A percentile compares a stretch with the other conserved stretches of the same genome.
Evolutionary conservation across 148 eudicot species (phyloP).

Genomic region (Diospyros lotus): DNA sequence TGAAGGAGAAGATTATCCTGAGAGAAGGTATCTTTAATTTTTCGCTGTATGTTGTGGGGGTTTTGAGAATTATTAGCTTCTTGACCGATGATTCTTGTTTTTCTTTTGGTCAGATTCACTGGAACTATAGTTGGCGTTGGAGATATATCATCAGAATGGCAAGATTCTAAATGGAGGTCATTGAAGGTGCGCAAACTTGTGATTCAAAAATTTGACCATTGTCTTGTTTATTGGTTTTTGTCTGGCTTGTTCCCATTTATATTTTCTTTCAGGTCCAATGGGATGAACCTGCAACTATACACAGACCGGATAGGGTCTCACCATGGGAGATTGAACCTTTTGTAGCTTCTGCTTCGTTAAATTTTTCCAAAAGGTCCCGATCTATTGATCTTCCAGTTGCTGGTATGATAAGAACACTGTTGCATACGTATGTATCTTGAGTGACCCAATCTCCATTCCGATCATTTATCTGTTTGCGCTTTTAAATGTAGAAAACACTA

Average conservation of each 20-base stretch:
- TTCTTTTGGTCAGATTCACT: slow-evolving; percentile 43
- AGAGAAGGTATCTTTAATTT: slow-evolving; percentile 52
- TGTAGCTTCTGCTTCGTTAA: slow-evolving; percentile 40
- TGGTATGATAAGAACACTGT: slow-evolving; percentile 29
- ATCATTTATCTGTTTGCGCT: slow-evolving; percentile 2
- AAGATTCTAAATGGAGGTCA: slow-evolving; percentile 73
- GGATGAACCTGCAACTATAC: slow-evolving; percentile 75
- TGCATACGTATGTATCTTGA: not conserved
- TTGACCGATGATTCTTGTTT: not conserved
- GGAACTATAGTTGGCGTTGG: slow-evolving; percentile 78
- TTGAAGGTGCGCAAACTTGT: slow-evolving; percentile 56
- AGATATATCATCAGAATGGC: slow-evolving; percentile 64
- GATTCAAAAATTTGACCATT: not conserved
- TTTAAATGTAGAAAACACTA: slow-evolving; percentile 29
- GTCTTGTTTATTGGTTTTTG: slow-evolving; percentile 5
- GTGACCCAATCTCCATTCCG: not conserved
- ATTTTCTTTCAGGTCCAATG: slow-evolving; percentile 61
- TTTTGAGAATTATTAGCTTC: not conserved
- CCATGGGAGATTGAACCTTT: slow-evolving; percentile 94
- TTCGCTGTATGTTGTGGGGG: not conserved
- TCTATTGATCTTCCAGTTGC: slow-evolving; percentile 44
- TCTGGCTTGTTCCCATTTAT: slow-evolving; percentile 8
- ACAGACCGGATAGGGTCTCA: slow-evolving; percentile 77
- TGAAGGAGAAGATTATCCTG: slow-evolving; percentile 87
- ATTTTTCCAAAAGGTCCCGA: slow-evolving; percentile 60